These are phyloP conservation scores for Picocystis salinarum DNA, from an alignment of 139 green algal species.

Conservation along the genomic window DNA sequence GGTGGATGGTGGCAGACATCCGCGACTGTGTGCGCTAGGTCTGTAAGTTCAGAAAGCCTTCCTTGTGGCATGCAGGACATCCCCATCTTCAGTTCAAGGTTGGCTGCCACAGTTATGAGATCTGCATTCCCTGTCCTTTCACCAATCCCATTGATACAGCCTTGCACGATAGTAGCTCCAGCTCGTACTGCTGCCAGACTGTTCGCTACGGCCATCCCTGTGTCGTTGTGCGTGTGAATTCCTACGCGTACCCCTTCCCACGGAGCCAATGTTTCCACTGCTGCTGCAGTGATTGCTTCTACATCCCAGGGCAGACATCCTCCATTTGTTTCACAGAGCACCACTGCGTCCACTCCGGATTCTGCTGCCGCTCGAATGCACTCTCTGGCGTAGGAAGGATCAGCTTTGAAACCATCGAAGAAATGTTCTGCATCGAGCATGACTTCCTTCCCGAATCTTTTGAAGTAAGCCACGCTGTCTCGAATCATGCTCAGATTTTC, in stretches of 20 bases:
- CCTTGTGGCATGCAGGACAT: conserved; percentile 9
- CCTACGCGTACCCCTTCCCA: conserved; percentile 7
- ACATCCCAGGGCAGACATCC: conserved; percentile 22
- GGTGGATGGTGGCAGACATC: conserved; percentile 11
- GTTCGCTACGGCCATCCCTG: conserved; percentile 20
- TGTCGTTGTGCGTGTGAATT: conserved; percentile 27
- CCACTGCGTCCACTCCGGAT: conserved; percentile 15
- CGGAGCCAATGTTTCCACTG: conserved; percentile 2
- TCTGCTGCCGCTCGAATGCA: conserved; percentile 10
- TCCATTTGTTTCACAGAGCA: conserved; percentile 27
- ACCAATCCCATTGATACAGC: conserved; percentile 25
- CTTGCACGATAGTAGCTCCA: conserved; percentile 21
- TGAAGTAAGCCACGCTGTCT: conserved; percentile 20
- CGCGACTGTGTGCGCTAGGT: conserved; percentile 11
- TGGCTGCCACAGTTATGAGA: conserved; percentile 9
- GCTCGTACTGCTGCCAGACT: conserved; percentile 19
- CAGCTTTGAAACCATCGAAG: conserved; percentile 2
- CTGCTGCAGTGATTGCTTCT: conserved; percentile 7
- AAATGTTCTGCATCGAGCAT: neutral
- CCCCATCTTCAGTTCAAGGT: conserved; percentile 14
- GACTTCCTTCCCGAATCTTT: neutral
- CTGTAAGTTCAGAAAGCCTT: conserved; percentile 10
- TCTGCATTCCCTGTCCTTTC: conserved; percentile 24
- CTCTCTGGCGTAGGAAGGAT: conserved; percentile 16
- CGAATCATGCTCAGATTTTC: conserved; percentile 23